Base-by-base conservation (phyloP, 768 basidiomycete species). In the Sarcomyxa edulis region DNA sequence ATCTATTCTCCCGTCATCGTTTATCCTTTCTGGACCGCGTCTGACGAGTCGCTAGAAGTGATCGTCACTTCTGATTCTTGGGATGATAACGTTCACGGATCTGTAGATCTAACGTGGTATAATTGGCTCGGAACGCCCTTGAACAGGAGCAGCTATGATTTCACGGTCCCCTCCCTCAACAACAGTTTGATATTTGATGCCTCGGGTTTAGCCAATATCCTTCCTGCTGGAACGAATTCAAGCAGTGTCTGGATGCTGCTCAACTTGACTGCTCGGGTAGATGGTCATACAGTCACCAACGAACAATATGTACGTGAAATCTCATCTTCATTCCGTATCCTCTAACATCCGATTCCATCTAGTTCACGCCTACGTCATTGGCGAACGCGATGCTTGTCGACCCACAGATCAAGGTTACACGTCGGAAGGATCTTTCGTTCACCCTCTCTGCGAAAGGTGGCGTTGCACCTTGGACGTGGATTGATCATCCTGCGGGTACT, bases 11-110 rank as follows among this genome's bases (percentile, higher is more conserved):
- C 76, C 7, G 54, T 78, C 21, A 54, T 63, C 37, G 64, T 76
- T 44, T 72, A 71, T 42, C 72, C 77, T n/a, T 78, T 78, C 59
- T 78, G 74, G 75, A 70, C 66, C 7, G 61, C 69, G 1, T 59
- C 54, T 9, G 72, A 68, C 35, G 53, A 71, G 49, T 68, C 66
- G n/a, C 47, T 78, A 28, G 62, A 72, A 46, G 62, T 76, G 11
- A 46, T 72, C 3, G 71, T 67, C 5, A 72, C 69, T 14, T 74
- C 71, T 2, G 76, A 80, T 53, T 50, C 71, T 22, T 71, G 61
- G 71, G 66, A 68, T 40, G 45, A 54, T 1, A n/a, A n/a, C n/a
- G 72, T 78, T 0, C 34, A 59, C 2, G 76, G 73, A 1, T 52
- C 48, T 2, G 74, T 66, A 3, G 66, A 70, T 51, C 46, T 77